Conservation (phyloP, 495 filamentous ascomycete genomes). For the Neurospora sp. region DNA sequence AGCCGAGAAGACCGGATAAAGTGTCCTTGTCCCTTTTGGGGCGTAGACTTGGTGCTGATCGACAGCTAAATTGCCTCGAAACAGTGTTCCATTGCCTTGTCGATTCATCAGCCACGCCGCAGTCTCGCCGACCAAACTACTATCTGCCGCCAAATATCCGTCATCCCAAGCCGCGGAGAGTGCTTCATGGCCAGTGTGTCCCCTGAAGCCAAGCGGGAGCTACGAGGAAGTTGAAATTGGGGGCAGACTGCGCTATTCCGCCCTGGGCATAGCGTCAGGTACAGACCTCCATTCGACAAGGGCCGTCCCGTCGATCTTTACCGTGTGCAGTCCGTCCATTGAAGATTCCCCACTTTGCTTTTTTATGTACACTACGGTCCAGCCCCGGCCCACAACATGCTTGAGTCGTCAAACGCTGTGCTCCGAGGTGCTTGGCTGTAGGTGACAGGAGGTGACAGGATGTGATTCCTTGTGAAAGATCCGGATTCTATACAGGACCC, state of each 20-base stretch:
- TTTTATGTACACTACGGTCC: neutral
- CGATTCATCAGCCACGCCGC: neutral
- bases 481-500: neutral
- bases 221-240: neutral
- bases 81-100: neutral
- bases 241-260: neutral
- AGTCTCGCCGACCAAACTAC: neutral
- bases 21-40: neutral
- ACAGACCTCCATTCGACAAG: neutral
- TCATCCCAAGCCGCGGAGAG: neutral
- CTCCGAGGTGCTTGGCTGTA: neutral
- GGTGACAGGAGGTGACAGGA: neutral
- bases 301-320: constrained; percentile 6
- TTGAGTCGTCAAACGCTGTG: neutral
- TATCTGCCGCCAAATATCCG: neutral
- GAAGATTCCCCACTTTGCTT: neutral
- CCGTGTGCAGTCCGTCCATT: neutral
- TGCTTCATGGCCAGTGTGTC: neutral
- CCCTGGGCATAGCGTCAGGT: constrained; percentile 1
- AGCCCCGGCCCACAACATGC: neutral
- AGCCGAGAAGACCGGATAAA: neutral
- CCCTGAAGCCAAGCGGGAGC: neutral
- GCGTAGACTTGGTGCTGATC: too few species aligned
- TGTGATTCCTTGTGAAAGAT: neutral
- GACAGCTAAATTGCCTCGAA: neutral